Evolutionary conservation across 495 filamentous ascomycete genomes (phyloP).

Genomic region (Niebla homalea): DNA sequence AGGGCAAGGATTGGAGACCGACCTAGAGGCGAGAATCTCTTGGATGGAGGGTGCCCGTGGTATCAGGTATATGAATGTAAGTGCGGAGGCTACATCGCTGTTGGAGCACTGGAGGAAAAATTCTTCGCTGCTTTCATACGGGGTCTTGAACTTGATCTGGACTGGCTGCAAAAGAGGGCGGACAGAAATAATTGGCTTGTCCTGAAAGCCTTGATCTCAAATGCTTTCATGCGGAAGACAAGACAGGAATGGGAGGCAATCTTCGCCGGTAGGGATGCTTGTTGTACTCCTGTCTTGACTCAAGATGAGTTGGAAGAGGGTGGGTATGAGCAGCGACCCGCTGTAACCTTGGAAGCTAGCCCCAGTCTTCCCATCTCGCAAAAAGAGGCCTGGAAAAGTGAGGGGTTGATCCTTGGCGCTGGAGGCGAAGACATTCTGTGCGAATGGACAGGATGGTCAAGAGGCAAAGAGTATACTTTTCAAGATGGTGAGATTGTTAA

Average conservation of each 20-base stretch:
- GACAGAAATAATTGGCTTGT: constrained; percentile 52
- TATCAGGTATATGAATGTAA: constrained; percentile 81
- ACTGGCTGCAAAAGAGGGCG: constrained; percentile 38
- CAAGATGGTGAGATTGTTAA: constrained; percentile 44
- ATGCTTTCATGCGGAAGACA: constrained; percentile 57
- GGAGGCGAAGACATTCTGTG: constrained; percentile 58
- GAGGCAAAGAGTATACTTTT: constrained; percentile 55
- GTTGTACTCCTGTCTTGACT: constrained; percentile 73
- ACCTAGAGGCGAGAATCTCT: constrained; percentile 57
- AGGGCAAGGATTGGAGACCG: constrained; percentile 41
- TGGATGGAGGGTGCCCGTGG: constrained; percentile 77
- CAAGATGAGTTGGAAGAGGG: constrained; percentile 56
- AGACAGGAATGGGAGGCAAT: constrained; percentile 69
- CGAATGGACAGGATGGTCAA: constrained; percentile 68
- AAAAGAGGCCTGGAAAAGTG: constrained; percentile 50
- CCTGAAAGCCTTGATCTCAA: constrained; percentile 45
- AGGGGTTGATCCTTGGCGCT: constrained; percentile 45
- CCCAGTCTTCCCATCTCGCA: constrained; percentile 45
- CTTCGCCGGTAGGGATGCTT: constrained; percentile 85
- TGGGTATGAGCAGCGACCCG: constrained; percentile 60
- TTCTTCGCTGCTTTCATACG: constrained; percentile 61
- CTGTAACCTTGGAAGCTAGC: constrained; percentile 53
- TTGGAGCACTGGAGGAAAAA: constrained; percentile 76
- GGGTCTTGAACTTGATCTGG: constrained; percentile 38
- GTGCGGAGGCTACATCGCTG: constrained; percentile 74